Percentiles rank a stretch among this genome's conserved stretches.
Conservation (phyloP, 768 basidiomycete species). For the Phaeotremella fagi region DNA sequence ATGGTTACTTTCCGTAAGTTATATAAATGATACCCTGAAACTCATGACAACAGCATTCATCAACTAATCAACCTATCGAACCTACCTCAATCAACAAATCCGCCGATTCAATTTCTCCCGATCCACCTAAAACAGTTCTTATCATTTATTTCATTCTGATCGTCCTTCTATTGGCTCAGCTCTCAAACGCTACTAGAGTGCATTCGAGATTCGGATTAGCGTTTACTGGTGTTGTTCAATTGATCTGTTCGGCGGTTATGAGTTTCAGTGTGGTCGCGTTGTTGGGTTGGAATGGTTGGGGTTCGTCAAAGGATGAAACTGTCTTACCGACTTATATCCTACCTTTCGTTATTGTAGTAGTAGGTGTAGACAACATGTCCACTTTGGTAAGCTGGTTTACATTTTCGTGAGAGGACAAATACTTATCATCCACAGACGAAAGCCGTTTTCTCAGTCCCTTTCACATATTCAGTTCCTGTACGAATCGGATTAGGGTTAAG, state of each 20-base stretch:
- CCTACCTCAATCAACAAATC: not conserved
- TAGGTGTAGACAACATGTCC: slow-evolving; percentile 97
- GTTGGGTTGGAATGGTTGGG: slow-evolving; percentile 57
- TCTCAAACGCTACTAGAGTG: slow-evolving; percentile 55
- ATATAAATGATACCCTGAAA: no score
- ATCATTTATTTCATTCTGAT: slow-evolving; percentile 37
- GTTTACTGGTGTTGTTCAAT: slow-evolving; percentile 87
- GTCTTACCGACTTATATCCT: slow-evolving; percentile 56
- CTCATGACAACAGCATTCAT: not conserved
- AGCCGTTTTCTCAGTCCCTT: slow-evolving; percentile 39
- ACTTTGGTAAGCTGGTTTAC: slow-evolving; percentile 60
- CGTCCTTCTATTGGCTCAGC: slow-evolving; percentile 30
- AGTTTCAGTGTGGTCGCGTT: slow-evolving; percentile 88
- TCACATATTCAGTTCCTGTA: slow-evolving; percentile 57
- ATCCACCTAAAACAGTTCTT: slow-evolving; percentile 15
- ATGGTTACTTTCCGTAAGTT: slow-evolving; percentile 34
- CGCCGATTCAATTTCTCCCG: slow-evolving; percentile 1
- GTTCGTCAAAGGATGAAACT: slow-evolving; percentile 8
- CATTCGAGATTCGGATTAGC: slow-evolving; percentile 88
- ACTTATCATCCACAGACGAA: slow-evolving; percentile 14
- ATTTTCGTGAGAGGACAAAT: not conserved
- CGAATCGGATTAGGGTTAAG: slow-evolving; percentile 87
- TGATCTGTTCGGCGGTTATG: slow-evolving; percentile 86
- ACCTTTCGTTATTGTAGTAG: slow-evolving; percentile 89
- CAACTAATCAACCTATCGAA: not conserved